phyloP scores from a whole-genome alignment of 176 grass and related monocot genomes.

The Aegilops longissima region DNA sequence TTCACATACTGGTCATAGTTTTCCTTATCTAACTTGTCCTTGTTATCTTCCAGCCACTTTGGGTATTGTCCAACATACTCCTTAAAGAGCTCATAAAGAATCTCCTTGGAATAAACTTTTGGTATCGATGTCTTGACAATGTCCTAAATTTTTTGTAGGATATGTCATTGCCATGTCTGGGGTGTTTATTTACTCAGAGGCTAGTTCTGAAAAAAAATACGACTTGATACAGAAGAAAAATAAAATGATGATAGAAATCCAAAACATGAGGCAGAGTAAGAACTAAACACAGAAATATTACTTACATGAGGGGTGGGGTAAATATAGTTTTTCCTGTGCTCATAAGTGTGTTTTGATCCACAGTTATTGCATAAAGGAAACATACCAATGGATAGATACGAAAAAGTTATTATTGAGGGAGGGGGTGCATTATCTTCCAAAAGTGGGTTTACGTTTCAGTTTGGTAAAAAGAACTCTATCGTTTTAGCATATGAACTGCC shows the following conservation, averaged over 20 bases:
- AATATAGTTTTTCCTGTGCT: neutral
- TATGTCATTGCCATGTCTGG: neutral
- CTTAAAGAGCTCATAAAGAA: constrained; percentile 7
- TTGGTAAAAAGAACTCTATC: neutral
- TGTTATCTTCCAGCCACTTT: constrained; percentile 1
- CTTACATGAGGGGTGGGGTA: neutral
- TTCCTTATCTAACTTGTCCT: neutral
- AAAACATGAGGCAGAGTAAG: neutral
- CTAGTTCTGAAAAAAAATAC: neutral
- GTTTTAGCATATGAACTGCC: neutral
- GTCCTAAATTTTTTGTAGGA: neutral
- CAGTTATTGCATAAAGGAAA: neutral
- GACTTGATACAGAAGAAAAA: neutral
- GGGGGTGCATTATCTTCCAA: neutral
- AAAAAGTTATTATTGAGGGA: neutral
- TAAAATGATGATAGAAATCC: neutral
- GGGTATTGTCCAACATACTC: neutral
- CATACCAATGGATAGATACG: neutral
- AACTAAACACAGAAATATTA: neutral
- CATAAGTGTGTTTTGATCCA: neutral
- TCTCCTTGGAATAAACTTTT: constrained; percentile 8
- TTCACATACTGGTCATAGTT: neutral
- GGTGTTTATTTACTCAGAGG: neutral
- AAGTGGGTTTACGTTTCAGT: neutral
- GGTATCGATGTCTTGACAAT: neutral